Evolutionary conservation across 495 filamentous ascomycete genomes (phyloP).

Genomic region (Xylaria acuta): DNA sequence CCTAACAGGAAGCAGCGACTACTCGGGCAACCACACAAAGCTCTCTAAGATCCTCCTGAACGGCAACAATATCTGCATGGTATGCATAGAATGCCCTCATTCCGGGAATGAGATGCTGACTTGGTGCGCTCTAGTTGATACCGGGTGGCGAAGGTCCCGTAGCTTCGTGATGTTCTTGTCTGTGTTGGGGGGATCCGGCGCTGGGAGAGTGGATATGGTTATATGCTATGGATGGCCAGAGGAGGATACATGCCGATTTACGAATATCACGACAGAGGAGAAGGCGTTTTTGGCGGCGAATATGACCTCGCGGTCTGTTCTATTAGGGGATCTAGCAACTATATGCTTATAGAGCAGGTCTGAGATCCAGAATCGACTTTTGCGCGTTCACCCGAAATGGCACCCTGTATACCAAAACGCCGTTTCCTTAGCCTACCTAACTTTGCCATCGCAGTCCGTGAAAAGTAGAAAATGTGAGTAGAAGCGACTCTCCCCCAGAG

Average conservation of each 20-base stretch:
- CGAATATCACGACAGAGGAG: conserved; percentile 10
- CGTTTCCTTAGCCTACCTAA: conserved; percentile 21
- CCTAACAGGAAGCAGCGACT: conserved; percentile 68
- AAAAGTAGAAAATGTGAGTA: conserved; percentile 27
- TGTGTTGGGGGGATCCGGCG: background rate
- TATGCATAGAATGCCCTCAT: conserved; percentile 44
- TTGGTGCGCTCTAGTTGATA: conserved; percentile 66
- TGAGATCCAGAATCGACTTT: conserved; percentile 7
- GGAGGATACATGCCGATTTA: conserved; percentile 6
- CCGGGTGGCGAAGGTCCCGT: conserved; percentile 83
- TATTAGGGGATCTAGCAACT: conserved; percentile 17
- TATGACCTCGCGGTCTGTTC: conserved; percentile 10
- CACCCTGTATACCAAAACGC: conserved; percentile 17
- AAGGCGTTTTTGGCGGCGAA: conserved; percentile 13
- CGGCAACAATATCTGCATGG: conserved; percentile 99
- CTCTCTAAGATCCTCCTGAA: conserved; percentile 95
- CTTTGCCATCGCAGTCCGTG: conserved; percentile 25
- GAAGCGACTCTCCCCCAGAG: background rate
- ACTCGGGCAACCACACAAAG: conserved; percentile 82
- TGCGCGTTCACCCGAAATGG: background rate
- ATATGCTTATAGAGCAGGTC: conserved; percentile 17
- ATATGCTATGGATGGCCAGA: background rate
- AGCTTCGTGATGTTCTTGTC: conserved; percentile 27
- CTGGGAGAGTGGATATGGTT: background rate
- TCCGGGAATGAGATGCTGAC: conserved; percentile 20